A percentile compares a stretch with the other conserved stretches of the same genome.
Evolutionary conservation across 345 rosid species (phyloP).

Genomic region (Eucalyptus microcorys): DNA sequence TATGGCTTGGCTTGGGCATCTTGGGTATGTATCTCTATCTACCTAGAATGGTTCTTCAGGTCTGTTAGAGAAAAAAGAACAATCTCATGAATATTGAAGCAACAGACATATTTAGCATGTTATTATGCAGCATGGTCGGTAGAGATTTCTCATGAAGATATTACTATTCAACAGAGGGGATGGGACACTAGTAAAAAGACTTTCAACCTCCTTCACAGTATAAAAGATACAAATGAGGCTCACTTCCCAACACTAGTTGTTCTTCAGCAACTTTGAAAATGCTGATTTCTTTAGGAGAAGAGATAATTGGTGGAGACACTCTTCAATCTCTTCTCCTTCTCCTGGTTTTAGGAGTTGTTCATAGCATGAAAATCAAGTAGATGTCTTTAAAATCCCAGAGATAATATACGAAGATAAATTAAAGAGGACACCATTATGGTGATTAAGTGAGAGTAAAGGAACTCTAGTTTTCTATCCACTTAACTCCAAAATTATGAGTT

Average conservation of each 20-base stretch:
- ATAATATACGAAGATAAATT: not conserved
- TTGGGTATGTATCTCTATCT: slow-evolving; percentile 21
- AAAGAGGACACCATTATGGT: not conserved
- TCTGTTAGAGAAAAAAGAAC: not conserved
- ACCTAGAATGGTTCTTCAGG: not conserved
- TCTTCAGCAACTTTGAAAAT: not conserved
- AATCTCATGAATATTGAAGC: not conserved
- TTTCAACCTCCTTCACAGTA: not conserved
- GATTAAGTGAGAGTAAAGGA: not conserved
- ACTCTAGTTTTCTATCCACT: not conserved
- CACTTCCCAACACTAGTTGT: not conserved
- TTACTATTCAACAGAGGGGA: not conserved
- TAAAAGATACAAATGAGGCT: not conserved
- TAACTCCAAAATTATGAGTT: not conserved
- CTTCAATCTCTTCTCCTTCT: not conserved
- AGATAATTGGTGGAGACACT: not conserved
- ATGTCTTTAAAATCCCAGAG: not conserved
- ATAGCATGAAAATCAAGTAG: not conserved
- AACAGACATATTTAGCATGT: not conserved
- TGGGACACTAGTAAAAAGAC: not conserved
- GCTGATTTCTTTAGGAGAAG: not conserved
- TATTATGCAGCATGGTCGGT: not conserved
- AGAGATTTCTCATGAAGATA: not conserved
- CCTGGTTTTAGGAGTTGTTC: not conserved
- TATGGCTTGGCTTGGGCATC: slow-evolving; percentile 50